phyloP scores from a whole-genome alignment of 352 stramenopile genomes.

The Pythium vanterpoolii region DNA sequence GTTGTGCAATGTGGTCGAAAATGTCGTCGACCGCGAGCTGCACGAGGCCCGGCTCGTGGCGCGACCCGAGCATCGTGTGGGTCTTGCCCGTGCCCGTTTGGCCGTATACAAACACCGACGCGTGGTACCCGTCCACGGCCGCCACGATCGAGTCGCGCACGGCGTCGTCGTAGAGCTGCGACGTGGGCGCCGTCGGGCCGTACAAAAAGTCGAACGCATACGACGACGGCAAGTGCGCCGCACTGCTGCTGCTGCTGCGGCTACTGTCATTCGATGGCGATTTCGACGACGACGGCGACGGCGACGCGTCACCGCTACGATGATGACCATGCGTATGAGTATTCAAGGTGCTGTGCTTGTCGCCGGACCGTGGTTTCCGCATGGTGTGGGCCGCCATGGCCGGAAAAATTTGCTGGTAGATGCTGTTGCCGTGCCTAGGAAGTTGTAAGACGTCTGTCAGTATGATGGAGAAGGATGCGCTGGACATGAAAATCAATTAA shows the following conservation, averaged over 20 bases:
- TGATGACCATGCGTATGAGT: slow-evolving; percentile 1
- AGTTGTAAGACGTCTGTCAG: not conserved
- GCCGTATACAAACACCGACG: slow-evolving; percentile 90
- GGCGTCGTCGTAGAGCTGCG: slow-evolving; percentile 82
- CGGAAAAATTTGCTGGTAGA: slow-evolving; percentile 87
- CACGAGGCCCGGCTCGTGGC: slow-evolving; percentile 72
- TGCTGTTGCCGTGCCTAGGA: slow-evolving; percentile 82
- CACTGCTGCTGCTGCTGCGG: too few relatives aligned
- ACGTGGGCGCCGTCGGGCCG: slow-evolving; percentile 54
- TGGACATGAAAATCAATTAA: too few relatives aligned
- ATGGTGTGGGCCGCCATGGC: slow-evolving; percentile 33
- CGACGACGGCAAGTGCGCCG: slow-evolving; percentile 55
- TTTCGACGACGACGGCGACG: slow-evolving; percentile 1
- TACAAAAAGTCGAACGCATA: slow-evolving; percentile 90
- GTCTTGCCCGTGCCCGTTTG: slow-evolving; percentile 88
- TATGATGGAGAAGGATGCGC: too few relatives aligned
- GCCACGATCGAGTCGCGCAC: slow-evolving; percentile 73
- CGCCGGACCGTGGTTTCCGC: slow-evolving; percentile 9
- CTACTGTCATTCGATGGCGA: slow-evolving; percentile 4
- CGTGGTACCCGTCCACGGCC: slow-evolving; percentile 77
- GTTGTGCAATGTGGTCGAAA: slow-evolving; percentile 75
- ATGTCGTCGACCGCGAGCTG: slow-evolving; percentile 84
- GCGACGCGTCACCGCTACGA: slow-evolving; percentile 2
- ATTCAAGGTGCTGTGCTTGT: slow-evolving; percentile 28
- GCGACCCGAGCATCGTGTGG: slow-evolving; percentile 71